Conservation (phyloP, 129 eudicot genomes). For the Pulicaria dysenterica region DNA sequence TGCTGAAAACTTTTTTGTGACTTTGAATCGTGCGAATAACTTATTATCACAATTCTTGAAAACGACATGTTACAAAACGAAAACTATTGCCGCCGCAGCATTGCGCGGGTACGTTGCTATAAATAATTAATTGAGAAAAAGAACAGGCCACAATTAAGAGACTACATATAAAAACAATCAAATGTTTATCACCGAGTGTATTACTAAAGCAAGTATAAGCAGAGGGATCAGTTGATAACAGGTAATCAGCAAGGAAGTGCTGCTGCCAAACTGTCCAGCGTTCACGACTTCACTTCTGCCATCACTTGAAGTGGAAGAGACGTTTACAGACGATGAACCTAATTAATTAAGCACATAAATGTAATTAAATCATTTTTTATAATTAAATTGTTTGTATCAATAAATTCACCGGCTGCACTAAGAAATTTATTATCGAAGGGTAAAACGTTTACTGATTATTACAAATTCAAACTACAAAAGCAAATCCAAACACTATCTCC, state of each 20-base stretch:
- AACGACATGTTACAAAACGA: no score
- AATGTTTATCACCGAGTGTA: slow-evolving; percentile 27
- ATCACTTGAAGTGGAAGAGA: slow-evolving; percentile 57
- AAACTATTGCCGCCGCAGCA: no score
- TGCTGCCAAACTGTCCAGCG: slow-evolving; percentile 61
- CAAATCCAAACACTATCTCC: background rate
- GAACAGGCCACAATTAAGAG: background rate
- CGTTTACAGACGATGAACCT: slow-evolving; percentile 81
- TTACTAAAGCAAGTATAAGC: slow-evolving; percentile 40
- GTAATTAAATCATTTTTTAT: no score
- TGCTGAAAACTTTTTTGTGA: no score
- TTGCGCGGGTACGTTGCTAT: no score
- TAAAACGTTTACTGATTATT: no score
- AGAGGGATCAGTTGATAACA: slow-evolving; percentile 33
- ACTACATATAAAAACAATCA: slow-evolving; percentile 22
- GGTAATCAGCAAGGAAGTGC: slow-evolving; percentile 38
- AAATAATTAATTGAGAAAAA: background rate
- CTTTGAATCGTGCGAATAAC: no score
- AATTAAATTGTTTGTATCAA: no score
- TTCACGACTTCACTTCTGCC: slow-evolving; percentile 68
- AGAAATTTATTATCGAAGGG: no score
- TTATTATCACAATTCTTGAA: no score
- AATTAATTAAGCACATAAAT: background rate
- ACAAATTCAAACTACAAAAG: no score
- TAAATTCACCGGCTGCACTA: no score